Evolutionary conservation across 2,329 filamentous ascomycete species (phyloP).

Genomic region (Colletotrichum liriopes): DNA sequence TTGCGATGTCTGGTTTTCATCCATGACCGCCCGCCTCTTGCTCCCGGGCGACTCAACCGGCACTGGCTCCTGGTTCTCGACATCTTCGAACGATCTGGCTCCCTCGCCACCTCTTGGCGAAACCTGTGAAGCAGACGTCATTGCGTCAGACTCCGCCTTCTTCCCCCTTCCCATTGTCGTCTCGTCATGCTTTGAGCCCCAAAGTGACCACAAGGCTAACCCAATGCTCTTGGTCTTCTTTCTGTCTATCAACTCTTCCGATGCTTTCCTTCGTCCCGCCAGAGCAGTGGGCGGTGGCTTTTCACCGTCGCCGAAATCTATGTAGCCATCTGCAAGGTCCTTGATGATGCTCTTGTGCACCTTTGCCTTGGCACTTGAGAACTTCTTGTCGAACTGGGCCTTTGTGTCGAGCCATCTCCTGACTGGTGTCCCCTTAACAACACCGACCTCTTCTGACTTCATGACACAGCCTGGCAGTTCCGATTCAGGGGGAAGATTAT

Average conservation of each 20-base stretch:
- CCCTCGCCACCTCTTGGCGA: slow-evolving; percentile 57
- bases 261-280: slow-evolving; percentile 75
- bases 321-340: slow-evolving; percentile 81
- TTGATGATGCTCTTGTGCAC: slow-evolving; percentile 82
- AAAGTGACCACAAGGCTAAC: slow-evolving; percentile 86
- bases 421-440: slow-evolving; percentile 85
- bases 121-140: slow-evolving; percentile 52
- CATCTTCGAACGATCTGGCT: slow-evolving; percentile 58
- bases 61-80: slow-evolving; percentile 55
- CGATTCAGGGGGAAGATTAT: slow-evolving; percentile 74
- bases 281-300: slow-evolving; percentile 87
- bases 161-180: slow-evolving; percentile 75
- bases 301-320: slow-evolving; percentile 80
- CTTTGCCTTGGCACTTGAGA: slow-evolving; percentile 76
- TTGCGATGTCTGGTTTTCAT: slow-evolving; percentile 63
- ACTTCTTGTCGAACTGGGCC: slow-evolving; percentile 80
- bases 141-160: slow-evolving; percentile 58
- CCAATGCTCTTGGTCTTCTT: slow-evolving; percentile 79
- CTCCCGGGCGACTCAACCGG: slow-evolving; percentile 59
- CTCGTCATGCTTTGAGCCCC: slow-evolving; percentile 92
- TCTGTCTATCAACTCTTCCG: slow-evolving; percentile 64
- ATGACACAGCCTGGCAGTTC: slow-evolving; percentile 78
- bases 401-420: slow-evolving; percentile 87
- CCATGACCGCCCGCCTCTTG: slow-evolving; percentile 62
- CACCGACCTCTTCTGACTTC: slow-evolving; percentile 77